phyloP scores from a whole-genome alignment of 2,329 filamentous ascomycete genomes.

The Cercospora berteroae region DNA sequence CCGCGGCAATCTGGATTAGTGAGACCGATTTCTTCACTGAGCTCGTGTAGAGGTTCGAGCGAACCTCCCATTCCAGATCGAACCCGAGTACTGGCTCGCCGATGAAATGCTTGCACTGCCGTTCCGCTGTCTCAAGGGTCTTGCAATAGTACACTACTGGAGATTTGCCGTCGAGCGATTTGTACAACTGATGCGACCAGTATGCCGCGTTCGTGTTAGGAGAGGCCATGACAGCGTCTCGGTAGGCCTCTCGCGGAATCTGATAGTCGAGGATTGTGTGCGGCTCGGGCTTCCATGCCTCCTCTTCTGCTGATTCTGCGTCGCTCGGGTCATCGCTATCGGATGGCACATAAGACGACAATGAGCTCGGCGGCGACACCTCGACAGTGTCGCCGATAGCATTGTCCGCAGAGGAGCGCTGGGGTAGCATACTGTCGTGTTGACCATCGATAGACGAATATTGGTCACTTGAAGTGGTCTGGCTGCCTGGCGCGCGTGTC shows the following conservation, averaged over 20 bases:
- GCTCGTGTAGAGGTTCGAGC: constrained; percentile 42
- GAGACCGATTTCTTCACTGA: constrained; percentile 60
- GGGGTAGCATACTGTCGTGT: not conserved
- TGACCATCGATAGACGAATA: not conserved
- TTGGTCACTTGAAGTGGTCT: constrained; percentile 1
- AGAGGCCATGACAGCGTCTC: constrained; percentile 32
- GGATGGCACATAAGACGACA: constrained; percentile 4
- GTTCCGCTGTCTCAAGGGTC: constrained; percentile 65
- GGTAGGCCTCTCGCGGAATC: constrained; percentile 31
- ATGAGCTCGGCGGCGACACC: constrained; percentile 3
- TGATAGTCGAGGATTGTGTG: constrained; percentile 26
- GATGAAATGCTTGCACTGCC: constrained; percentile 64
- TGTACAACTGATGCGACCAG: constrained; percentile 70
- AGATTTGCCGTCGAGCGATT: constrained; percentile 66
- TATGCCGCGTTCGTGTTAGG: constrained; percentile 31
- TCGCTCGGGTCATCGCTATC: not conserved
- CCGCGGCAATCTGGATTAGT: constrained; percentile 77
- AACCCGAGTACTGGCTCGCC: constrained; percentile 74
- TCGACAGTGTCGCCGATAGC: not conserved
- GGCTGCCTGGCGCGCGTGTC: not conserved
- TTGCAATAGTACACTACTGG: constrained; percentile 78
- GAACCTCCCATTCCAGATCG: constrained; percentile 77
- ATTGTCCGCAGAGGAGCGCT: not conserved
- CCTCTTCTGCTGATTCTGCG: not conserved
- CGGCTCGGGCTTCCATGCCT: constrained; percentile 9